Evolutionary conservation across 2,329 filamentous ascomycete genomes (phyloP), one percentile per base, ranked within the genome.

Genomic region (Westerdykella sp.): DNA sequence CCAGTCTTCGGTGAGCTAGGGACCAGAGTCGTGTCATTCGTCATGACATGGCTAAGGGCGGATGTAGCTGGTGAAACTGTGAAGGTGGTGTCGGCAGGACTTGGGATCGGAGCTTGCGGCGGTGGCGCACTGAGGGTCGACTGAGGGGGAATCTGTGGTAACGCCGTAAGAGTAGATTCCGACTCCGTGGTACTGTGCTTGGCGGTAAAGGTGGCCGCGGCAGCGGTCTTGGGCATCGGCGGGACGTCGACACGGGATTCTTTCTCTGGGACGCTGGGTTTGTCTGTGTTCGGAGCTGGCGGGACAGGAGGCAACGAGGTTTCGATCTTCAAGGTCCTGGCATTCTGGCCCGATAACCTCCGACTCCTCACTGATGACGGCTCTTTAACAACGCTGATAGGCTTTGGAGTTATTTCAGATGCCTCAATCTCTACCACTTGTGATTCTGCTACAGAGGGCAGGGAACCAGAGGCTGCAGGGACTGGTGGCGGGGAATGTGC

Each of bases 251-350:
- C 50, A 40, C 48, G 60, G 45, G 50, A 57, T 46, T 61, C 63
- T 54, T 63, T 65, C 14, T 57, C 56, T 38, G 56, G 47, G n/a
- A 57, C 47, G 13, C 51, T 46, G 39, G 59, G 59, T 48, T 63
- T 65, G 46, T 66, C 63, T 15, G 63, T 65, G 36, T 66, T 57
- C 25, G 62, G 61, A 15, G 54, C 60, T 22, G 59, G 49, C 38
- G 55, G 52, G 22, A 65, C 57, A 10, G 65, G 66, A 40, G 63
- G 69, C 39, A 68, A 51, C 10, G 66, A 70, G 10, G 89, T 96
- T 65, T 96, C 87, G 43, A 97, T 96, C 69, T 89, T 95, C 40
- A 97, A 73, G 57, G 90, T 85, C 62, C 86, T 90, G 12, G 79
- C 72, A 55, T 87, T 87, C 55, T 87, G 83, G 6, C 85, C 86